Evolutionary conservation across 2,329 filamentous ascomycete species (phyloP), one percentile per base, ranked within the genome.

Genomic region (Botrytis porri): DNA sequence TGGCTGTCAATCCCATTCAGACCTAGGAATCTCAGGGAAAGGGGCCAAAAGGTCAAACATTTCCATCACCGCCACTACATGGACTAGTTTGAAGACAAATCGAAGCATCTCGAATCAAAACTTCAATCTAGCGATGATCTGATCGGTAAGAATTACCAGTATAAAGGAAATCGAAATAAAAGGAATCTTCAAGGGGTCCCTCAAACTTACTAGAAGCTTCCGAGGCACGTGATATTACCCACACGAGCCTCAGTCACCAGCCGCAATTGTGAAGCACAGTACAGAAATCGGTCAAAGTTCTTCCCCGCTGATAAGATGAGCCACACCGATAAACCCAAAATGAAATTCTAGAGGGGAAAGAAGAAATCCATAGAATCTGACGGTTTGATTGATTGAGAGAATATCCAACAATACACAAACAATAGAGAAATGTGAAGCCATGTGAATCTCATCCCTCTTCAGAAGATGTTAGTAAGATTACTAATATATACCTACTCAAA

Each of bases 241-340:
- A 32, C 35, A 57, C 18, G 6, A 32, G 51, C 51, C 51, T 57
- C n/a, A 57, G 2, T 57, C 25, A 39, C 48, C 39, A 54, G 64
- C 32, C 35, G 39, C 32, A 29, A 54, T 66, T 29, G 7, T 29
- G 9, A 25, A 20, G 64, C 48, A 54, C 25, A 48, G 62, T 9
- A 48, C 43, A 65, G 48, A n/a, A 22, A 29, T 18, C 5, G 35
- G 16, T 57, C 48, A 22, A 41, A 57, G 45, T 67, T 41, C 41
- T 57, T 25, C 65, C 65, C 65, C 65, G 65, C 65, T 67, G 65
- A 67, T 67, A 67, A 67, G 65, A 57, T 41, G 41, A 35, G 29
- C 45, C 32, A 51, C 43, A 10, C 25, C 45, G 64, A 67, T 54
- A 39, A 54, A 29, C 45, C 45, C 39, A 32, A 54, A 67, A 4